phyloP scores from a whole-genome alignment of 306 rosid species.

The Benincasa hispida region DNA sequence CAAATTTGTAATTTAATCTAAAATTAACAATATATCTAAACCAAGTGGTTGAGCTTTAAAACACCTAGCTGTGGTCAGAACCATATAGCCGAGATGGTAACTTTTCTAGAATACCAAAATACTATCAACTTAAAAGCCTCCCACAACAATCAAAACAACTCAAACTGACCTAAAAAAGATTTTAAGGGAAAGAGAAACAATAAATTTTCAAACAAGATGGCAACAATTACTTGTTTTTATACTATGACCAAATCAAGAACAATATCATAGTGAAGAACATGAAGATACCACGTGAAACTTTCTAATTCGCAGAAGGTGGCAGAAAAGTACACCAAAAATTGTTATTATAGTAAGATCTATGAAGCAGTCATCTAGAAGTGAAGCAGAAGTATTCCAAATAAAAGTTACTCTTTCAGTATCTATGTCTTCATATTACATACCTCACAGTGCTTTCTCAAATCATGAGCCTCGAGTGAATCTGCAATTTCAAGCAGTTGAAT shows the following conservation, averaged over 20 bases:
- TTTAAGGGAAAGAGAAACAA: neutral
- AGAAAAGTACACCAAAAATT: neutral
- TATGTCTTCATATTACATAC: slow-evolving; percentile 21
- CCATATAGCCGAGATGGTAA: neutral
- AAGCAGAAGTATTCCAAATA: neutral
- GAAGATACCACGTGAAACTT: neutral
- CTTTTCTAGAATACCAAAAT: neutral
- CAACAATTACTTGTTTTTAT: neutral
- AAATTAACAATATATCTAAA: neutral
- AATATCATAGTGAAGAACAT: neutral
- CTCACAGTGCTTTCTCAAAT: slow-evolving; percentile 79
- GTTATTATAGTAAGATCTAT: neutral
- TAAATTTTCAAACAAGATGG: neutral
- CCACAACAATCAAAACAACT: neutral
- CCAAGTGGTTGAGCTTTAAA: neutral
- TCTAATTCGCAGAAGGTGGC: neutral
- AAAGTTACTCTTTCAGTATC: neutral
- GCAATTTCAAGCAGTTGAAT: slow-evolving; percentile 80
- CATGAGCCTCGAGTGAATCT: slow-evolving; percentile 67
- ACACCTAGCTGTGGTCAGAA: neutral
- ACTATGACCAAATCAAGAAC: neutral
- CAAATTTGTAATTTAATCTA: neutral
- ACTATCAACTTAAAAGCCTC: neutral
- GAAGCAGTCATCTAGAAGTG: neutral
- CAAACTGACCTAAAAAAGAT: neutral